Evolutionary conservation across 305 asterid species (phyloP).

Genomic region (Solanum hybrid): DNA sequence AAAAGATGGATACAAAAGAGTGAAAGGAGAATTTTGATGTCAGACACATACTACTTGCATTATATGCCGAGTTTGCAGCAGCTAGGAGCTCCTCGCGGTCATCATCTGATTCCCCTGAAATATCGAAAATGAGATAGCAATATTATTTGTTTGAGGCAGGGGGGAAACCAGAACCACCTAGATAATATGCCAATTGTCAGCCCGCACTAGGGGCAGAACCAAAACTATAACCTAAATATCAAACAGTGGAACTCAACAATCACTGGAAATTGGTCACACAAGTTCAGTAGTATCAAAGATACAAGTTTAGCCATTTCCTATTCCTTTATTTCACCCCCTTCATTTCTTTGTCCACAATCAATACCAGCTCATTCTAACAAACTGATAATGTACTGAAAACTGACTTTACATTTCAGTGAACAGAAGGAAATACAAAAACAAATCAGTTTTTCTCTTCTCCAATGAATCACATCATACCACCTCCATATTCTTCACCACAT

Average conservation of each 20-base stretch:
- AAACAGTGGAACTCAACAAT: not conserved
- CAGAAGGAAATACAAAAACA: not conserved
- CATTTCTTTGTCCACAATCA: not conserved
- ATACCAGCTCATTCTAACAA: not conserved
- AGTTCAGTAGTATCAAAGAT: not conserved
- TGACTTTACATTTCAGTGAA: not conserved
- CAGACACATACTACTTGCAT: constrained; percentile 47
- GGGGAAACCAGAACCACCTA: not conserved
- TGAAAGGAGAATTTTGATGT: not conserved
- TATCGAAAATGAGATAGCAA: constrained; percentile 13
- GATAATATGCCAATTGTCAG: not conserved
- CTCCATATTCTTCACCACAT: not conserved
- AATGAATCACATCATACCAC: not conserved
- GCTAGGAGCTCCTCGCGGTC: constrained; percentile 76
- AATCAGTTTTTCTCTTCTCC: not conserved
- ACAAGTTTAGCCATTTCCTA: constrained; percentile 3
- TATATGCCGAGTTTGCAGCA: constrained; percentile 69
- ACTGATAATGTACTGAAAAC: not conserved
- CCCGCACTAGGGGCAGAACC: not conserved
- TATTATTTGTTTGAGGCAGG: not conserved
- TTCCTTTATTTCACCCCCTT: not conserved
- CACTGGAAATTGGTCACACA: not conserved
- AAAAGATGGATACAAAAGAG: not conserved
- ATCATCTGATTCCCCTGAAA: constrained; percentile 86
- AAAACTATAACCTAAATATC: not conserved